Evolutionary conservation across 352 stramenopile species (phyloP).

Genomic region (Phytophthora sansomeana): DNA sequence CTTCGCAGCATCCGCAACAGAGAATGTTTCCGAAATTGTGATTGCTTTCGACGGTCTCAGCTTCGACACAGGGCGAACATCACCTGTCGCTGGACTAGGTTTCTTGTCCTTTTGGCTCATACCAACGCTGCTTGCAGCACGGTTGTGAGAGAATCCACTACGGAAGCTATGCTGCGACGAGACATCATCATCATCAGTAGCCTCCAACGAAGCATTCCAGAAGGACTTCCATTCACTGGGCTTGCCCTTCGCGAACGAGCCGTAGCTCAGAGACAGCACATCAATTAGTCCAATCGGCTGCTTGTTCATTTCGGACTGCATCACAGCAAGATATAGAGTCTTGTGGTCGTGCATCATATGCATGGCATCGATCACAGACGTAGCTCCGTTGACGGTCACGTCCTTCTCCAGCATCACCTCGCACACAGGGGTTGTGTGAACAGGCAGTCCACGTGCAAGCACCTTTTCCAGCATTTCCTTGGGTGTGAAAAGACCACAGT

Average conservation of each 20-base stretch:
- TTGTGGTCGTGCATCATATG: slow-evolving; percentile 91
- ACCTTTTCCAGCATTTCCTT: slow-evolving; percentile 98
- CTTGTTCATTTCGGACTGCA: slow-evolving; percentile 72
- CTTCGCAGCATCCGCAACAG: slow-evolving; percentile 89
- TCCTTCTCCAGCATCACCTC: slow-evolving; percentile 91
- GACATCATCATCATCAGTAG: slow-evolving; percentile 73
- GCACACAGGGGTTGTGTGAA: slow-evolving; percentile 93
- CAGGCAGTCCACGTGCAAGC: slow-evolving; percentile 91
- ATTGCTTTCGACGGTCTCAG: slow-evolving; percentile 90
- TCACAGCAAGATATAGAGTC: slow-evolving; percentile 83
- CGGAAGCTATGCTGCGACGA: slow-evolving; percentile 87
- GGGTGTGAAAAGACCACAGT: slow-evolving; percentile 97
- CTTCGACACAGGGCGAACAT: slow-evolving; percentile 93
- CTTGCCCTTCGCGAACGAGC: slow-evolving; percentile 89
- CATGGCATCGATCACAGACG: slow-evolving; percentile 88
- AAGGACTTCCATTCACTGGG: slow-evolving; percentile 91
- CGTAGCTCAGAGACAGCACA: slow-evolving; percentile 89
- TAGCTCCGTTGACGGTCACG: slow-evolving; percentile 70
- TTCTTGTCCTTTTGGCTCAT: slow-evolving; percentile 55
- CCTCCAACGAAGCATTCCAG: slow-evolving; percentile 91
- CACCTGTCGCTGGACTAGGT: slow-evolving; percentile 63
- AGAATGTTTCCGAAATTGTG: slow-evolving; percentile 86
- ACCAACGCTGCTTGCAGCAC: slow-evolving; percentile 41
- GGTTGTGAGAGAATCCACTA: slow-evolving; percentile 74
- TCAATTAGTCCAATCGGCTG: slow-evolving; percentile 86